Conservation (phyloP, 192 early-diverging fungal genomes). For the Spizellomyces punctatus region DNA sequence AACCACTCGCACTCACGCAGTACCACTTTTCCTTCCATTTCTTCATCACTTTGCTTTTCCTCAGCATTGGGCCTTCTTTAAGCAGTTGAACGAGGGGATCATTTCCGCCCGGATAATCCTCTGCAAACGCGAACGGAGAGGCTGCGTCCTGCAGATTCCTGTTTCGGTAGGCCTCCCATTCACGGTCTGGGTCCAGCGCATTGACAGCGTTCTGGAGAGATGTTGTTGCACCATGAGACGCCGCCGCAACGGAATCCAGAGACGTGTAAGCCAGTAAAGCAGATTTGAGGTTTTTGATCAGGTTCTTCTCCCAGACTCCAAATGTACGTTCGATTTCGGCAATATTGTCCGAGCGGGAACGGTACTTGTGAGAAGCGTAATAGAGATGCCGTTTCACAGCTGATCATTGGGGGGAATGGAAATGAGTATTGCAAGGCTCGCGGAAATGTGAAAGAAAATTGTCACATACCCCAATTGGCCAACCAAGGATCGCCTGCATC, state of each 20-base stretch:
- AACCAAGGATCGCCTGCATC: conserved; percentile 21
- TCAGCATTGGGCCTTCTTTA: conserved; percentile 24
- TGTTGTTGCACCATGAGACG: conserved; percentile 6
- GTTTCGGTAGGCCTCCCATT: conserved; percentile 19
- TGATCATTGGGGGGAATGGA: not conserved
- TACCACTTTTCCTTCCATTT: conserved; percentile 28
- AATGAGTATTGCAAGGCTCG: not conserved
- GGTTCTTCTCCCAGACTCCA: conserved; percentile 19
- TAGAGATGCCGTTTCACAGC: conserved; percentile 17
- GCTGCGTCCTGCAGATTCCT: conserved; percentile 1
- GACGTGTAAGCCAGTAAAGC: conserved; percentile 27
- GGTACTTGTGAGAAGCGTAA: not conserved
- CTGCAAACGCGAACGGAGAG: not conserved
- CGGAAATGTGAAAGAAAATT: not conserved
- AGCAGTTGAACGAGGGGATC: conserved; percentile 22
- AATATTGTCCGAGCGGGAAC: not conserved
- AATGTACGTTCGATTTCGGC: conserved; percentile 1
- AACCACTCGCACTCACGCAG: conserved; percentile 16
- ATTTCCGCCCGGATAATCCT: conserved; percentile 12
- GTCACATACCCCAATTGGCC: not conserved
- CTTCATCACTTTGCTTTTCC: conserved; percentile 26
- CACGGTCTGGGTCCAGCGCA: conserved; percentile 10
- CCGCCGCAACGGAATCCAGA: not conserved
- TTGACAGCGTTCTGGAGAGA: conserved; percentile 13
- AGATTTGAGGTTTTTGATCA: conserved; percentile 15